Conservation (phyloP, 176 grass and related monocot genomes). For the Hsuehochloa calcarea region DNA sequence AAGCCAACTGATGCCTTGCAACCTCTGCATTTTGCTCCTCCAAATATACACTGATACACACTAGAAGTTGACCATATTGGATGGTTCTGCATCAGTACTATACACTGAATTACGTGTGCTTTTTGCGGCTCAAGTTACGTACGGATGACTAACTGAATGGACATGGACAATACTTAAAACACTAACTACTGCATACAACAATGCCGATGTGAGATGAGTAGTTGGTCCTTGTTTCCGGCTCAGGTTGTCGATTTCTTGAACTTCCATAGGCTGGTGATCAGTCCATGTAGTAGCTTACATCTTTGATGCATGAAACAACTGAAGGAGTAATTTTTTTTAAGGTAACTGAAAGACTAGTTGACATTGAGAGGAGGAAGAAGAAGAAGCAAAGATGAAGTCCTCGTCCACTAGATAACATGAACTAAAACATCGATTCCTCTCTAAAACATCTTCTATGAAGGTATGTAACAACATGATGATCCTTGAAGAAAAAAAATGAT, state of each 20-base stretch:
- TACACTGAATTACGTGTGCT: not conserved
- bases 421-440: not conserved
- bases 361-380: not conserved
- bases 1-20: slow-evolving; percentile 29
- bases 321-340: not conserved
- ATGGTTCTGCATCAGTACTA: not conserved
- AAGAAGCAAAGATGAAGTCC: not conserved
- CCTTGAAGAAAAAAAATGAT: too few species aligned
- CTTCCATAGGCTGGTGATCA: not conserved
- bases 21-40: not conserved
- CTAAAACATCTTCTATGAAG: not conserved
- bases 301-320: not conserved
- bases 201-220: not conserved
- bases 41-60: not conserved
- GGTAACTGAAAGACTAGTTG: not conserved
- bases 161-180: not conserved
- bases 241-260: not conserved
- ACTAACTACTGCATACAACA: not conserved
- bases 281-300: not conserved
- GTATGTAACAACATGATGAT: not conserved
- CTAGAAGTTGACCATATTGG: slow-evolving; percentile 7
- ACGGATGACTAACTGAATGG: not conserved
- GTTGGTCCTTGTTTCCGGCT: not conserved
- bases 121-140: slow-evolving; percentile 24
- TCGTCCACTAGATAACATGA: not conserved